Evolutionary conservation across 2,329 filamentous ascomycete genomes (phyloP).

Genomic region (Rutstroemia sp.): DNA sequence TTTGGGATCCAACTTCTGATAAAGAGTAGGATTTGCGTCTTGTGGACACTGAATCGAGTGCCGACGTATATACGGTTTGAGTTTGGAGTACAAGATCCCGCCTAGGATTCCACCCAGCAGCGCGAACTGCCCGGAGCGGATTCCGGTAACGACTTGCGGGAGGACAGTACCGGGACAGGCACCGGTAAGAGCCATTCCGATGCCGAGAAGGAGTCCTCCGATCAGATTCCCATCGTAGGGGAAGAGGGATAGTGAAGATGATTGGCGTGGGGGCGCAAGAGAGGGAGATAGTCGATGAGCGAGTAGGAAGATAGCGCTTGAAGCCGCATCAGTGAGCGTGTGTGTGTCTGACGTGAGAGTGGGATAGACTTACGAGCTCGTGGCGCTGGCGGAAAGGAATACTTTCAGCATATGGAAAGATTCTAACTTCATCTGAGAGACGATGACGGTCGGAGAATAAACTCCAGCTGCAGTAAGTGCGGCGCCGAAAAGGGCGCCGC

Average conservation of each 20-base stretch:
- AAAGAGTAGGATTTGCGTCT: conserved; percentile 16
- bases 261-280: conserved; percentile 1
- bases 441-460: conserved; percentile 50
- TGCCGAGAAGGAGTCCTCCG: conserved; percentile 53
- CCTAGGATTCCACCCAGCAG: conserved; percentile 48
- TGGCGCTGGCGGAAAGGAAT: conserved; percentile 55
- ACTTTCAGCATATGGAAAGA: conserved; percentile 61
- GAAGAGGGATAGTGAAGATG: conserved; percentile 35
- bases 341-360: background rate
- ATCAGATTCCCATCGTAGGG: conserved; percentile 57
- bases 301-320: conserved; percentile 40
- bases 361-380: conserved; percentile 45
- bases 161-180: conserved; percentile 60
- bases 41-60: background rate
- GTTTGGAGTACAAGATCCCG: conserved; percentile 39
- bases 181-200: conserved; percentile 59
- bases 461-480: conserved; percentile 54
- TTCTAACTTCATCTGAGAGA: conserved; percentile 50
- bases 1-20: conserved; percentile 11
- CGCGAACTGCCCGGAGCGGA: conserved; percentile 43
- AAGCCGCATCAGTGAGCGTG: background rate
- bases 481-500: conserved; percentile 52
- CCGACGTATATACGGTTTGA: conserved; percentile 6
- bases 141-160: conserved; percentile 48
- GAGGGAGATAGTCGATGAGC: conserved; percentile 2